Percentiles rank a stretch among this genome's conserved stretches.
These are phyloP conservation scores for Carnegiea gigantea DNA, from an alignment of 179 eudicot species.

Conservation along the genomic window DNA sequence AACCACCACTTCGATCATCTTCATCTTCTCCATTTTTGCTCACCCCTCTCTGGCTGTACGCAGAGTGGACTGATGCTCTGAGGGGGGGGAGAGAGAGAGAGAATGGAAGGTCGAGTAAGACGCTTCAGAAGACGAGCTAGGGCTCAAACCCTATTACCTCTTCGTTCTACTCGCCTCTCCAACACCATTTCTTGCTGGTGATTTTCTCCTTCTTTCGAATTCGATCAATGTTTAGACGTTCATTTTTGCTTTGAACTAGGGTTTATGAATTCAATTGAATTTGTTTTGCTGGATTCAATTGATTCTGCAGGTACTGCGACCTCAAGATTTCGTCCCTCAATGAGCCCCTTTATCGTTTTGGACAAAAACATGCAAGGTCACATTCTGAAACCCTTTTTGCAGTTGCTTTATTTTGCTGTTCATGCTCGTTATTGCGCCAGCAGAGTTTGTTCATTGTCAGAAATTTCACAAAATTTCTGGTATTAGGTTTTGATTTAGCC, in stretches of 20 bases:
- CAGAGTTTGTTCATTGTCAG: not conserved
- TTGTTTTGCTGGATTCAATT: not conserved
- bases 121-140: constrained; percentile 47
- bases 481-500: not conserved
- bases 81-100: not conserved
- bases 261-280: not conserved
- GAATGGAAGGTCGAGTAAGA: constrained; percentile 40
- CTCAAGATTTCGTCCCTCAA: constrained; percentile 59
- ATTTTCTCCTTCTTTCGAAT: not conserved
- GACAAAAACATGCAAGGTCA: constrained; percentile 65
- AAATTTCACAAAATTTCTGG: not conserved
- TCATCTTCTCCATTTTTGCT: not conserved
- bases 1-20: not conserved
- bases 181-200: constrained; percentile 77
- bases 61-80: not conserved
- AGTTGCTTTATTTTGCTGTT: not conserved
- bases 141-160: constrained; percentile 48
- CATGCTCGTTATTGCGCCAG: too few relatives aligned
- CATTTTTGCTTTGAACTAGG: constrained; percentile 5
- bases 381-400: not conserved
- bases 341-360: constrained; percentile 54
- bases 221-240: not conserved
- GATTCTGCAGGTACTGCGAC: constrained; percentile 65
- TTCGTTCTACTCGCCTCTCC: constrained; percentile 42
- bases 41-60: not conserved